Conservation (phyloP, 768 basidiomycete species). For the Tricholoma hemisulphureum region DNA sequence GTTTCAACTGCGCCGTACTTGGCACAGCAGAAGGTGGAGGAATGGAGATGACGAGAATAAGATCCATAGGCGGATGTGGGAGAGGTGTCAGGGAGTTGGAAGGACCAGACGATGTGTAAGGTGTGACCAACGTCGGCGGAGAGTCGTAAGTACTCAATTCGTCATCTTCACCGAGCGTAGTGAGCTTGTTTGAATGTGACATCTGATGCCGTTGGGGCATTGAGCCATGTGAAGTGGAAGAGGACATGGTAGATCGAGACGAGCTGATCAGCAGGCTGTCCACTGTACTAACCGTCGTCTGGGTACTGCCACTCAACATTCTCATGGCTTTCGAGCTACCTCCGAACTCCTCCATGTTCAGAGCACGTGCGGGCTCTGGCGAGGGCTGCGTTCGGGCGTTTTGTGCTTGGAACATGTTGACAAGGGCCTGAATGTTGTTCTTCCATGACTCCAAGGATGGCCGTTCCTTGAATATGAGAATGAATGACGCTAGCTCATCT, state of each 20-base stretch:
- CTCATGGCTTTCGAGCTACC: constrained; percentile 73
- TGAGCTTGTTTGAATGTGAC: constrained; percentile 47
- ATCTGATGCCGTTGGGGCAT: constrained; percentile 36
- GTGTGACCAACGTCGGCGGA: constrained; percentile 59
- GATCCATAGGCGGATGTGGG: constrained; percentile 84
- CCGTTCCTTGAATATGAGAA: constrained; percentile 91
- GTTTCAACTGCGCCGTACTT: constrained; percentile 81
- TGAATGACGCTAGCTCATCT: constrained; percentile 94
- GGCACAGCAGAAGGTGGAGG: constrained; percentile 70
- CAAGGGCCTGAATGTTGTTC: constrained; percentile 74
- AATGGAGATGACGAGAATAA: constrained; percentile 88
- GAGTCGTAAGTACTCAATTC: constrained; percentile 59
- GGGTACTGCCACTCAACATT: constrained; percentile 76
- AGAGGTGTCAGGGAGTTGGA: constrained; percentile 81
- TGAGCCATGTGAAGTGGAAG: constrained; percentile 70
- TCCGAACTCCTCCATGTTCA: constrained; percentile 75
- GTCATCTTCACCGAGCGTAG: constrained; percentile 72
- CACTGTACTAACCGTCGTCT: constrained; percentile 60
- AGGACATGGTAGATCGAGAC: constrained; percentile 68
- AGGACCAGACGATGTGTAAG: constrained; percentile 69
- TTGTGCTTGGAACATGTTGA: constrained; percentile 66
- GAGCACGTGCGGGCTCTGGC: constrained; percentile 38
- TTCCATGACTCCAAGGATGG: constrained; percentile 89
- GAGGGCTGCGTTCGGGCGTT: constrained; percentile 37
- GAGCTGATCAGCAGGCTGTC: constrained; percentile 69